Base-by-base conservation (phyloP, 2,329 filamentous ascomycete genomes). In the Fusarium burgessii region DNA sequence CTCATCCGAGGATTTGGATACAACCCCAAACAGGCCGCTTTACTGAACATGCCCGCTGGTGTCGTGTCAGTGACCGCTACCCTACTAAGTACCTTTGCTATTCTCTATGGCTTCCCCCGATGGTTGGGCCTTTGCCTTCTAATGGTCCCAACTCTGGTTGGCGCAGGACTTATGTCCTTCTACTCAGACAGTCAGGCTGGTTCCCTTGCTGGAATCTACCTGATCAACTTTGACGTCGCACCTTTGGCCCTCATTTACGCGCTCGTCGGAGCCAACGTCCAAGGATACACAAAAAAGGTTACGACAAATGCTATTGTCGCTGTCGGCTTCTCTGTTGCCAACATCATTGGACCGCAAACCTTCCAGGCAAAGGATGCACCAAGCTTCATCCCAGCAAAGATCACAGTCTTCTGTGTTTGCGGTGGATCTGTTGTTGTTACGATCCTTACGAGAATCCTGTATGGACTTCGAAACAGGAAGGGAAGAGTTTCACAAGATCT, bases 301-400 rank as follows among this genome's bases (percentile, higher is more conserved):
- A 63, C 61, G 1, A 62, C 58, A 2, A 63, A 63, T 11, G 61
- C 61, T 4, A 63, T 63, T 6, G 42, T 63, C n/a, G 61, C 61
- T 0, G 17, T 62, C 9, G 58, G 58, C 2, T 63, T 63, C 6
- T 63, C 61, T 2, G 46, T 63, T n/a, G 61, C 58, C 46, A 63
- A 63, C 4, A 63, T 63, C 3, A 62, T 63, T 25, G 61, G 61
- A 1, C 61, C 61, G 0, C 61, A 62, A 18, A 63, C 58, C 0
- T 63, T 63, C 4, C 61, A 62, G 5, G 58, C 41, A 0, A 45
- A 46, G 7, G 58, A 64, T 20, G 58, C 61, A 7, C 61, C 58
- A 4, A 20, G 7, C 1, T 56, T 55, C 12, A 36, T 55, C 4
- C 46, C 58, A 2, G 61, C 61, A 7, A 64, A 64, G 29, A 47